Evolutionary conservation across 1,139 yeast species (phyloP), one percentile per base, ranked within the genome.

Genomic region (Yamadazyma songkhlaensis): DNA sequence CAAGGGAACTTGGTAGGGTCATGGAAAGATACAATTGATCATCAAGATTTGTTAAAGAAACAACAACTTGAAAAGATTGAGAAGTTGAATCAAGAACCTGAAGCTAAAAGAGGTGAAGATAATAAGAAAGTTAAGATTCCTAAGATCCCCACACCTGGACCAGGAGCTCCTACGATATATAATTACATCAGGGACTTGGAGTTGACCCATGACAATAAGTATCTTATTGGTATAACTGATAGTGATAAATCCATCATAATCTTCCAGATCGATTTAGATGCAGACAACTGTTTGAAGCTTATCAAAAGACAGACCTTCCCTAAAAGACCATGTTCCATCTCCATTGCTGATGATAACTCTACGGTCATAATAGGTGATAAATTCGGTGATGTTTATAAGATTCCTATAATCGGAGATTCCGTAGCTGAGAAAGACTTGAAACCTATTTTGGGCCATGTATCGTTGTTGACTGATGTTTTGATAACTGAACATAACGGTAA

Each of bases 381-480:
- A 64, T 92, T 90, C 57, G 99, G 99, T 34, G 99, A 94, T 60
- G 97, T 89, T 6, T 92, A 86, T 55, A 57, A 73, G 2, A 71
- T 84, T 13, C 59, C 69, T 5, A 60, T 81, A 9, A 61, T 56
- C 29, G 51, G 51, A 3, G 56, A 50, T 2, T 54, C 64, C 2
- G 45, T 59, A 3, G 67, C 63, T n/a, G 78, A 73, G 37, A 64
- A 73, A 29, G 47, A 60, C 3, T 53, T 77, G 39, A 62, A 57
- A 30, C 97, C 97, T 2, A 72, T 90, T 7, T 67, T 90, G 42
- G 99, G 99, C 3, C 99, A 94, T 60, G 97, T 94, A 3, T 90
- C 97, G 3, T 88, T 94, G 96, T 74, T 94, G 46, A 86, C 95
- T 20, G 89, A 82, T 48, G 73, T 88, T 8, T 45, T 62, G 26